phyloP scores from a whole-genome alignment of 352 stramenopile genomes.

The Pythium volutum region DNA sequence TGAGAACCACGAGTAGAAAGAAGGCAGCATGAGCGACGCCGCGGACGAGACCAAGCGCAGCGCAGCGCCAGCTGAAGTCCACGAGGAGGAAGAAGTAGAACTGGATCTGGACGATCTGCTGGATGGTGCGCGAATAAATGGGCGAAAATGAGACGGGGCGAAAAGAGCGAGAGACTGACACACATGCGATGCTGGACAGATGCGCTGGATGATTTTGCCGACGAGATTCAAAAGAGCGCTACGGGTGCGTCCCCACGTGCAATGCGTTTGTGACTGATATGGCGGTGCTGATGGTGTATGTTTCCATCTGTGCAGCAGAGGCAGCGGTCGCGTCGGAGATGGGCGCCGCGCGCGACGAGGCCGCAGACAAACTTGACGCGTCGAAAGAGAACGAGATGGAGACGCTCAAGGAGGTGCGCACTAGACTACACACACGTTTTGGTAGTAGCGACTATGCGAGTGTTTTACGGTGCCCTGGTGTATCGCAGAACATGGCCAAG shows the following conservation, averaged over 20 bases:
- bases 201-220: conserved; percentile 80
- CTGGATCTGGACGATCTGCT: conserved; percentile 81
- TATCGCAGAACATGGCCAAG: conserved; percentile 72
- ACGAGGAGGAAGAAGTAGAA: conserved; percentile 40
- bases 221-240: conserved; percentile 48
- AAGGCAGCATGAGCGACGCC: conserved; percentile 2
- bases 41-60: conserved; percentile 30
- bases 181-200: conserved; percentile 24
- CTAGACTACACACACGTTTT: neutral
- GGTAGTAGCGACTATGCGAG: neutral
- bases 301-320: neutral
- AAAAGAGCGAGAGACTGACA: neutral
- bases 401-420: conserved; percentile 52
- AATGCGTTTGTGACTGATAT: neutral
- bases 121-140: conserved; percentile 53
- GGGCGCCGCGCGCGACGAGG: conserved; percentile 41
- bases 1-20: neutral
- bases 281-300: neutral
- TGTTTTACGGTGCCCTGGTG: neutral
- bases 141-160: neutral
- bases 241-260: conserved; percentile 4
- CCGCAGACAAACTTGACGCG: conserved; percentile 40
- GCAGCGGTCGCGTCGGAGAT: conserved; percentile 31
- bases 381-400: conserved; percentile 58
- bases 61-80: neutral